A percentile compares a stretch with the other conserved stretches of the same genome.
Conservation (phyloP, 2,329 filamentous ascomycete species). For the Fusarium marasasianum region DNA sequence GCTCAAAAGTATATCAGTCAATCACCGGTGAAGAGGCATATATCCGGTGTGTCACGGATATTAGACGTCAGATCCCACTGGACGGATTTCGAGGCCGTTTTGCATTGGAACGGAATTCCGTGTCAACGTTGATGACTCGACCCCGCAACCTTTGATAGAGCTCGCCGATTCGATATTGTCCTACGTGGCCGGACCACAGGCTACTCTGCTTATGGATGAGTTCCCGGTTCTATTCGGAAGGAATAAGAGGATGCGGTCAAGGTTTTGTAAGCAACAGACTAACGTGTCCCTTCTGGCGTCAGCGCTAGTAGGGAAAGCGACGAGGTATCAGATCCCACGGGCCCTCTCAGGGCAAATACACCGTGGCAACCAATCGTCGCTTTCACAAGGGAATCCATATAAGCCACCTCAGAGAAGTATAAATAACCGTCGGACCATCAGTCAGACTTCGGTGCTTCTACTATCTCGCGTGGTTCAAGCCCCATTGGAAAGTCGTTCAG, state of each 20-base stretch:
- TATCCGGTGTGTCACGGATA: neutral
- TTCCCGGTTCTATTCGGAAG: neutral
- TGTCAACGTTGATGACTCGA: neutral
- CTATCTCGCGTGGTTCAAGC: rapidly evolving
- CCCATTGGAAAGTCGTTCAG: rapidly evolving
- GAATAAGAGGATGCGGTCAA: neutral
- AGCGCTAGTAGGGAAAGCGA: neutral
- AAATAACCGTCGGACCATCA: neutral
- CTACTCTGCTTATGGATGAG: neutral
- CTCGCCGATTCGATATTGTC: neutral
- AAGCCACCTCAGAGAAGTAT: neutral
- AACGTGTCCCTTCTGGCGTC: neutral
- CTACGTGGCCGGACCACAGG: too few relatives aligned
- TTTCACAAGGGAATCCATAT: too few relatives aligned
- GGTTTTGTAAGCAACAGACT: neutral
- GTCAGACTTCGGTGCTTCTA: rapidly evolving
- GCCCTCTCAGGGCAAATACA: neutral
- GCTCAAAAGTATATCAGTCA: neutral
- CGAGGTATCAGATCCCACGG: neutral
- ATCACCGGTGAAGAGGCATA: rapidly evolving
- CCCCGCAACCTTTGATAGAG: too few relatives aligned
- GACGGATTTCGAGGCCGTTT: rapidly evolving
- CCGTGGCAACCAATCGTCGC: neutral
- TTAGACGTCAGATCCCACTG: too few relatives aligned
- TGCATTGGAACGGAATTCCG: neutral